Conservation (phyloP, 1,284 basidiomycete species). For the Rhizoctonia solani region DNA sequence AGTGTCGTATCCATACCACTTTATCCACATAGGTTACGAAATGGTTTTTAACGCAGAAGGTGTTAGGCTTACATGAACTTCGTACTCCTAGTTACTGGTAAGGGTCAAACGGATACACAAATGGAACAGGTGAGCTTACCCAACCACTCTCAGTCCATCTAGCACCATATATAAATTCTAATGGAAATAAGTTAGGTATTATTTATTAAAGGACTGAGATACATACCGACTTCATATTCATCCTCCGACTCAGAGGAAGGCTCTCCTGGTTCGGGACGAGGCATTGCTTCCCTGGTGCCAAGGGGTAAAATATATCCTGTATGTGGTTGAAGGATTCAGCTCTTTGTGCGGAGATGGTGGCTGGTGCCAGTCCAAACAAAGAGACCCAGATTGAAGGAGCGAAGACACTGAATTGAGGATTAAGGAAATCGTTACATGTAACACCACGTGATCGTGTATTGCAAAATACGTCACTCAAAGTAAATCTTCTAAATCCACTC, state of each 20-base stretch:
- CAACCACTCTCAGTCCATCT: constrained; percentile 8
- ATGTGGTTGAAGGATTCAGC: no score
- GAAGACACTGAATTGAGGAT: no score
- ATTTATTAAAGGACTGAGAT: background rate
- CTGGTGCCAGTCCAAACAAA: no score
- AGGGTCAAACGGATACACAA: background rate
- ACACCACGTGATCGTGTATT: constrained; percentile 10
- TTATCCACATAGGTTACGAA: background rate
- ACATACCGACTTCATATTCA: constrained; percentile 32
- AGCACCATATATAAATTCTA: constrained; percentile 16
- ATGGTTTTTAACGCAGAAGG: background rate
- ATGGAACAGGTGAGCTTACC: background rate
- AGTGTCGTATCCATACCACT: constrained; percentile 16
- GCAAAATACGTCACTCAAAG: background rate
- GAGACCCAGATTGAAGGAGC: no score
- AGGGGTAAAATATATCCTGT: no score
- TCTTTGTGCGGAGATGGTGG: no score
- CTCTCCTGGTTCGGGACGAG: background rate
- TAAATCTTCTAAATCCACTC: background rate
- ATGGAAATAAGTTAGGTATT: background rate
- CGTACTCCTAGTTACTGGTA: background rate
- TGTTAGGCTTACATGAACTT: constrained; percentile 17
- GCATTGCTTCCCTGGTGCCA: no score
- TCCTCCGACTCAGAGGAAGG: background rate
- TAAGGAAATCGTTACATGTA: no score